phyloP scores from a whole-genome alignment of 805 yeast species.

The Ogataea naganishii region DNA sequence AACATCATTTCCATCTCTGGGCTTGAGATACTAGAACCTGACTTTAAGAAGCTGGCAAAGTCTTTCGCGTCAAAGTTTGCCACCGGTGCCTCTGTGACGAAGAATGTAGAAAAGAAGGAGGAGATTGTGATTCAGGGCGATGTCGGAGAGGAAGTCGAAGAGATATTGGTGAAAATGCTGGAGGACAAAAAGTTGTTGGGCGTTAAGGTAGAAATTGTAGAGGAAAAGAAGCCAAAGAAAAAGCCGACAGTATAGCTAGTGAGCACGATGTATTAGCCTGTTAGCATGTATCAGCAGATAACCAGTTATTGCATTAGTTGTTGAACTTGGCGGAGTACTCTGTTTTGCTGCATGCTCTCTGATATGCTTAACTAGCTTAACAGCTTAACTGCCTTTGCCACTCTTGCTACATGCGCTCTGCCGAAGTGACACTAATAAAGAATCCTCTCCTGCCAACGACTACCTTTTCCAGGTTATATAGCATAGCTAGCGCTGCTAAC shows the following conservation, averaged over 20 bases:
- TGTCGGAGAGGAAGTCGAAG: constrained; percentile 85
- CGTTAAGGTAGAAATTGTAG: constrained; percentile 83
- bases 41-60: constrained; percentile 85
- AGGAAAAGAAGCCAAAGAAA: constrained; percentile 73
- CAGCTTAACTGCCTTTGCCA: too few relatives aligned
- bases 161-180: constrained; percentile 57
- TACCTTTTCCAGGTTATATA: too few relatives aligned
- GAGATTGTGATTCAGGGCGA: constrained; percentile 93
- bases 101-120: constrained; percentile 85
- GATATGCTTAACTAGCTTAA: too few relatives aligned
- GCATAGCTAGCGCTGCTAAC: too few relatives aligned
- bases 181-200: constrained; percentile 76
- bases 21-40: constrained; percentile 80
- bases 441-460: too few relatives aligned
- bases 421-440: too few relatives aligned
- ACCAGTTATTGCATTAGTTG: too few relatives aligned
- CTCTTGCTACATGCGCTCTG: too few relatives aligned
- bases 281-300: too few relatives aligned
- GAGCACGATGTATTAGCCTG: too few relatives aligned
- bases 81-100: constrained; percentile 89
- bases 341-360: too few relatives aligned
- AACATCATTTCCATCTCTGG: constrained; percentile 82
- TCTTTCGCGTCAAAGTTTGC: constrained; percentile 92
- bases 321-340: too few relatives aligned
- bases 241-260: constrained; percentile 16